Evolutionary conservation across 768 basidiomycete species (phyloP).

Genomic region (Mycena kentingensis): DNA sequence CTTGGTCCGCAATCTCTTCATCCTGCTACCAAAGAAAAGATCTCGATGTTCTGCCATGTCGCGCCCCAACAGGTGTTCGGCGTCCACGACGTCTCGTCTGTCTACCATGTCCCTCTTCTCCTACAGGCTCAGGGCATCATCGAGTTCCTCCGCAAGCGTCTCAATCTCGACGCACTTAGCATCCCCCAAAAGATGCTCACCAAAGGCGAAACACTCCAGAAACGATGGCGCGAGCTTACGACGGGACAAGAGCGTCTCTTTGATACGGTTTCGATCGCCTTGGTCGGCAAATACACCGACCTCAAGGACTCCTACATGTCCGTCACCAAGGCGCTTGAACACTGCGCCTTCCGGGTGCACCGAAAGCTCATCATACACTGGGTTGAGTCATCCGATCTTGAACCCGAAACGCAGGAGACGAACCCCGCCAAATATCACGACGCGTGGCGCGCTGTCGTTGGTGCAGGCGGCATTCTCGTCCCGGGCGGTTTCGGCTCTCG

Average conservation of each 20-base stretch:
- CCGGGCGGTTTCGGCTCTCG: constrained; percentile 95
- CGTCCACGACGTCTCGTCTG: constrained; percentile 93
- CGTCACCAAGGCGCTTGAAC: constrained; percentile 94
- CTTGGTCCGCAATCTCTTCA: constrained; percentile 80
- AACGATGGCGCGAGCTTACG: constrained; percentile 83
- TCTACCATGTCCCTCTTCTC: constrained; percentile 95
- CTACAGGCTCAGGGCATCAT: constrained; percentile 92
- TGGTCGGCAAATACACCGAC: constrained; percentile 97
- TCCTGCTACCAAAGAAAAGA: constrained; percentile 87
- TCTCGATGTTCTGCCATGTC: constrained; percentile 99
- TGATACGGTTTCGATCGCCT: constrained; percentile 83
- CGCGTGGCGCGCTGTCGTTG: constrained; percentile 90
- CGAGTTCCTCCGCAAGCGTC: constrained; percentile 75
- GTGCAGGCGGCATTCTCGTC: constrained; percentile 91
- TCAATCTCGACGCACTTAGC: constrained; percentile 65
- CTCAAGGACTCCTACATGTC: constrained; percentile 99
- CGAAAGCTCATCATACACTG: constrained; percentile 87
- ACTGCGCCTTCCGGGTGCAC: constrained; percentile 91
- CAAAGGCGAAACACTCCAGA: constrained; percentile 65
- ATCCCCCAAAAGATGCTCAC: constrained; percentile 58
- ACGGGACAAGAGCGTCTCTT: constrained; percentile 89
- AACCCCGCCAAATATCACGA: constrained; percentile 91
- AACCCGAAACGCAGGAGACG: constrained; percentile 74
- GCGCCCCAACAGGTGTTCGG: constrained; percentile 86
- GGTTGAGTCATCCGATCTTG: constrained; percentile 94